Evolutionary conservation across 2,329 filamentous ascomycete species (phyloP), one percentile per base, ranked within the genome.

Genomic region (Trichoderma sp.): DNA sequence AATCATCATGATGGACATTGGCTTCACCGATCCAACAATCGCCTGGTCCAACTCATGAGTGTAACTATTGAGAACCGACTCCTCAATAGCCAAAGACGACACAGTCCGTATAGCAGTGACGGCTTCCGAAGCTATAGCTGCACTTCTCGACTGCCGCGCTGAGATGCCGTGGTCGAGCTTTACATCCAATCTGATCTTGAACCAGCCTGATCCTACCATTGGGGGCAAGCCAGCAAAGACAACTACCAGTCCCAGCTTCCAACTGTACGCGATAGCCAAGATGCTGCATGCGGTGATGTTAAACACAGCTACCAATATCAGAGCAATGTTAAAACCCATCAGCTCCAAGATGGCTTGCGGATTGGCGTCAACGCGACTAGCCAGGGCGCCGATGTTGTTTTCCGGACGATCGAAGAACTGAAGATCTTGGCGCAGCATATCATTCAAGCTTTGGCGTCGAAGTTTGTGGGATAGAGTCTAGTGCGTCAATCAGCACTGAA

Each of bases 201-300:
- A 74, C 66, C 78, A 83, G 2, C 83, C 82, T n/a, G 79, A 77
- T 28, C 76, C 76, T 3, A 83, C 73, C 30, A 84, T 74, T 0
- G 80, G 79, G 3, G 83, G 81, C 5, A 84, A 74, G 0, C 82
- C 81, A 4, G 77, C 86, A 63, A 83, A 81, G 6, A 86, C 81
- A n/a, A 84, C 80, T 2, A 86, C 84, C 4, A 88, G 75, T 0
- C 84, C 84, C 7, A 88, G 75, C 63, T 84, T 86, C 85, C 84
- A 88, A 15, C 81, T 82, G 66, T 82, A 80, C 1, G 77, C 82
- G 9, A 88, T 79, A 0, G 82, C 82, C 1, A 88, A 73, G 12
- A 86, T 78, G 69, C 78, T 79, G 72, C 81, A 83, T 0, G 81
- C 78, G 15, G 78, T 70, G 15, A 85, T 73, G 39, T 82, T 83